Evolutionary conservation across 2,329 filamentous ascomycete species (phyloP).

Genomic region (Epichloe glyceriae): DNA sequence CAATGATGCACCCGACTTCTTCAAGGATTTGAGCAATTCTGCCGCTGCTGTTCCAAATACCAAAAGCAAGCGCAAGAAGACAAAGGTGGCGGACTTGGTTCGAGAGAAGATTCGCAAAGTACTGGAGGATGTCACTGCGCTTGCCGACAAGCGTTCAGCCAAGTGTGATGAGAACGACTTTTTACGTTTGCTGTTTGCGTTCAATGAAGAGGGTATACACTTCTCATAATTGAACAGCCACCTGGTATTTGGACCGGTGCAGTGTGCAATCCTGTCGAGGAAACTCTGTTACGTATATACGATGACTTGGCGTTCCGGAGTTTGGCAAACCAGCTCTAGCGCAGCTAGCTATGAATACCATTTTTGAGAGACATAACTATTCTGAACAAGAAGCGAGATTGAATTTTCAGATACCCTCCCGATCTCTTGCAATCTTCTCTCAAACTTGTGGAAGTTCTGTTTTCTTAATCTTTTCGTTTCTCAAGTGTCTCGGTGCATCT

Average conservation of each 20-base stretch:
- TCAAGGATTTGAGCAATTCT: slow-evolving; percentile 48
- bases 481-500: not conserved
- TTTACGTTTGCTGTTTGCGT: slow-evolving; percentile 63
- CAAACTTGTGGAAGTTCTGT: not conserved
- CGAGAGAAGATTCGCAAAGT: slow-evolving; percentile 77
- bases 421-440: no score
- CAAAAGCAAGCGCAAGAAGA: slow-evolving; percentile 61
- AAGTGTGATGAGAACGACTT: slow-evolving; percentile 93
- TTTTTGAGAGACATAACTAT: no score
- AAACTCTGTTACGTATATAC: not conserved
- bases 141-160: slow-evolving; percentile 69
- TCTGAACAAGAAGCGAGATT: no score
- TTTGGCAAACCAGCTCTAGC: not conserved
- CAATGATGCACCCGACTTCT: slow-evolving; percentile 72
- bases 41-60: slow-evolving; percentile 36
- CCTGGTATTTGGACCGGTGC: not conserved
- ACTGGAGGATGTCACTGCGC: slow-evolving; percentile 63
- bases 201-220: slow-evolving; percentile 88
- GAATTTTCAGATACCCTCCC: no score
- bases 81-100: slow-evolving; percentile 70
- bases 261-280: no score
- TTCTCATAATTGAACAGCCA: slow-evolving; percentile 46
- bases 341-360: not conserved
- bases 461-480: not conserved
- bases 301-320: not conserved